Base-by-base conservation (phyloP, 179 eudicot species). In the Silene vulgaris region DNA sequence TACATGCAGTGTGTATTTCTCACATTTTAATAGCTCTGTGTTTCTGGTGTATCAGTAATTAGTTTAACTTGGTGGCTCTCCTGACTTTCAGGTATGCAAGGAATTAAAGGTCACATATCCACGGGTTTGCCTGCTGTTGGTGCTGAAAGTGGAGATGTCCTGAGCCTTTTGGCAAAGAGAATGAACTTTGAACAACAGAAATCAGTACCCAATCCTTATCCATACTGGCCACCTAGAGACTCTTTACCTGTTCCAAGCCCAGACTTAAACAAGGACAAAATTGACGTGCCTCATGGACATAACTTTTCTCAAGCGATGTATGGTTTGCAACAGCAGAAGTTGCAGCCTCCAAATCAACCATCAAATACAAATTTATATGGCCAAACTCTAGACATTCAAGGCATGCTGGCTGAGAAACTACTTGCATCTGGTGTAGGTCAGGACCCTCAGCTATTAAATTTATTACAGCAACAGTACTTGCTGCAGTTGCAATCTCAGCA, bases 381-480 rank as follows among this genome's bases (percentile, higher is more conserved):
- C 71, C 97, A 87, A 62, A 69, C 79, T 71, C 17, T 88, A 40
- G 89, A 90, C 56, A 87, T 81, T 75, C 73, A 90, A 29, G 75
- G 70, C 56, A 78, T 82, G 17, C 77, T 86, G 70, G 72, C 85
- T 35, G 99, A 96, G 68, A 90, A 82, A 79, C 76, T 91, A 63
- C 85, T 90, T 37, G 73, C 93, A 67, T 80, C 97, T 72, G 91
- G 92, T 74, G 81, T 89, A 26, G 71, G 88, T 57, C 98, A 96
- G 79, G 97, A 96, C 80, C 91, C 91, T 8, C 98, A 96, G 75
- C 13, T 92, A 5, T 40, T 87, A 13, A 89, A 77, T 84, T 77
- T 91, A 79, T 79, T 96, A 77, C 99, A 93, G 75, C 99, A 96
- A 80, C 97, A 90, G 66, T 85, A 90, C 71, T 75, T 92, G 81